Base-by-base conservation (phyloP, 2,329 filamentous ascomycete genomes). In the Coniochaeta hoffmannii region DNA sequence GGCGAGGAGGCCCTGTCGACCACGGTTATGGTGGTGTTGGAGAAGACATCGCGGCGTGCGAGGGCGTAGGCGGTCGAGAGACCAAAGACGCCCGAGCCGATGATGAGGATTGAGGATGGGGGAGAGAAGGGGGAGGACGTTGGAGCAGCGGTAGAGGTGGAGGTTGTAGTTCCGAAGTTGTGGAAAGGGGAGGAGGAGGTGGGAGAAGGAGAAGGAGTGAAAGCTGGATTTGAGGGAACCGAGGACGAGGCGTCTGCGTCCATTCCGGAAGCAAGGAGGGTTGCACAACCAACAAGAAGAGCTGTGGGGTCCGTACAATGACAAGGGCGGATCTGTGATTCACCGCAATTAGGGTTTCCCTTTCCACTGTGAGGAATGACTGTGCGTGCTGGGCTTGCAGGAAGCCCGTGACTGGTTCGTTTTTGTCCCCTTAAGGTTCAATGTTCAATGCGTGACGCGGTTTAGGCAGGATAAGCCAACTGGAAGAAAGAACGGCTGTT, bases 31-130 rank as follows among this genome's bases (percentile, higher is more conserved):
- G 69, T 66, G 38, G 79, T 78, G 54, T 70, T 58, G 58, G 75
- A 63, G 71, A 84, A 83, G 59, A 68, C 73, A 35, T 82, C 73
- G 34, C 87, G 82, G 60, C 79, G 78, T 57, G 86, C 76, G 50
- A 97, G 80, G 14, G 88, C 79, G 60, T 86, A 83, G 53, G 90
- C 89, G 8, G 77, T 79, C 57, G 72, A 69, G 55, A 81, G 78
- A 60, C 83, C 83, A 61, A 86, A 86, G 59, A 83, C 80, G 46
- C 83, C 83, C n/a, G 81, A 81, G 55, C 87, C 87, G 55, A 90
- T 70, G 59, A 90, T 86, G 55, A 90, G 76, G 63, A 89, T 77
- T 19, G 79, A 80, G 49, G 69, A 66, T 15, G 76, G 77, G 14
- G 63, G 51, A n/a, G 63, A 56, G 58, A 63, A 68, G 26, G 54